A percentile compares a stretch with the other conserved stretches of the same genome.
Evolutionary conservation across 2,329 filamentous ascomycete genomes (phyloP).

Genomic region (Emmonsia crescens): DNA sequence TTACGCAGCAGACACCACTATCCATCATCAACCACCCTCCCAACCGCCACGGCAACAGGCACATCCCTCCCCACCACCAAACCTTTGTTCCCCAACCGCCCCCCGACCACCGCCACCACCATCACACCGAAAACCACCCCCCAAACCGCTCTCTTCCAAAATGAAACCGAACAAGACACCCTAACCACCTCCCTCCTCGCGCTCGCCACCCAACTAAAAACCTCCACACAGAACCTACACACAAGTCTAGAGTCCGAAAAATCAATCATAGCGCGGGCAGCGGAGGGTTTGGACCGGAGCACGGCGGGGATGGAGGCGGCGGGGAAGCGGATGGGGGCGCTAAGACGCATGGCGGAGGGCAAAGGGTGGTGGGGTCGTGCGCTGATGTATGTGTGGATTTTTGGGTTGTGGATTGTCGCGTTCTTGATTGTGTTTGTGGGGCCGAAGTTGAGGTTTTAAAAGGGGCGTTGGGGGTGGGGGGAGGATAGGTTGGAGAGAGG

Average conservation of each 20-base stretch:
- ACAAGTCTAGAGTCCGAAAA: slow-evolving; percentile 63
- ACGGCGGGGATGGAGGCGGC: slow-evolving; percentile 66
- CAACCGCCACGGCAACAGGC: slow-evolving; percentile 13
- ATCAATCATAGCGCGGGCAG: slow-evolving; percentile 58
- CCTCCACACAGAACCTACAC: slow-evolving; percentile 61
- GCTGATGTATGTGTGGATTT: slow-evolving; percentile 75
- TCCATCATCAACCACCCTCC: slow-evolving; percentile 14
- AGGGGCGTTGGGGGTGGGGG: background rate
- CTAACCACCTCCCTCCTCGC: slow-evolving; percentile 71
- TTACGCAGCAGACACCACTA: slow-evolving; percentile 20
- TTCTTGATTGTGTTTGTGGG: slow-evolving; percentile 72
- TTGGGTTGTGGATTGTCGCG: slow-evolving; percentile 65
- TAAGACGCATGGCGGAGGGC: slow-evolving; percentile 75
- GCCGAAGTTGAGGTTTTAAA: slow-evolving; percentile 76
- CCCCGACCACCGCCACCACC: slow-evolving; percentile 10
- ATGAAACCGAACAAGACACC: slow-evolving; percentile 71
- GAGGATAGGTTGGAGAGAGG: background rate
- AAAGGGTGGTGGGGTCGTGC: slow-evolving; percentile 78
- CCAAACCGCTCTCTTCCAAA: slow-evolving; percentile 55
- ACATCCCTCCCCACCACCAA: slow-evolving; percentile 13
- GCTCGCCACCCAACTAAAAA: slow-evolving; percentile 68
- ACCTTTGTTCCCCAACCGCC: slow-evolving; percentile 7
- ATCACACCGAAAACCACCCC: slow-evolving; percentile 8
- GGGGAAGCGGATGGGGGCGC: slow-evolving; percentile 61
- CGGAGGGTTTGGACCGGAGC: slow-evolving; percentile 66